Evolutionary conservation across 306 rosid species (phyloP), one percentile per base, ranked within the genome.

Genomic region (Glycine latifolia): DNA sequence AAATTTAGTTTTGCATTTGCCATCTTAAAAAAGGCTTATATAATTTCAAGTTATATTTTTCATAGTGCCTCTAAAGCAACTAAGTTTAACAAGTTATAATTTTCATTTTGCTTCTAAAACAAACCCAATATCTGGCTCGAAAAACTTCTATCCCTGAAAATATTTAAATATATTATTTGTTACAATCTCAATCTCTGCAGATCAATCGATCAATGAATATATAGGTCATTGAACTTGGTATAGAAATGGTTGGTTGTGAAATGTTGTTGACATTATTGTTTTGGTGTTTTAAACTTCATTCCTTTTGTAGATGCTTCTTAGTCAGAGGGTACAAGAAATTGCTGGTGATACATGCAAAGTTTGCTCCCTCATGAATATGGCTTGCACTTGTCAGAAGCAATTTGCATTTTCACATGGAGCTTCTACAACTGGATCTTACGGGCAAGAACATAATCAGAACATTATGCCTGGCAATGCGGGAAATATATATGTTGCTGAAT

Each of bases 321-420:
- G 97, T 88, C 99, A 95, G 85, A 90, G 96, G 84, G 99, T 95
- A 83, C 98, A 93, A 87, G 99, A 95, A 87, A 92, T 91, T 83
- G 96, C 94, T 20, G 94, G 92, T 14, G 98, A 93, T 81, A 91
- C 99, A 20, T 93, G 98, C 97, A 93, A 87, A 89, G 81, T 70
- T 79, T 95, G 99, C 78, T 95, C 93, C 87, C 95, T 91, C 63
- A 76, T 89, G 83, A 90, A 90, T 71, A 83, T 86, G 85, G 87
- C 90, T 47, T 95, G 99, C 81, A 91, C 89, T 82, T 95, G 99
- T 83, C 87, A 90, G 54, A 97, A 90, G 79, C 97, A 94, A 84
- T 91, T 82, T 88, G 78, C 93, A 58, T 91, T 89, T 86, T 68
- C 91, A 63, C 96, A 86, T 53, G 98, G 95, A 66, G 86, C 87